Conservation (phyloP, 2,329 filamentous ascomycete genomes). For the Neonectria hederae region DNA sequence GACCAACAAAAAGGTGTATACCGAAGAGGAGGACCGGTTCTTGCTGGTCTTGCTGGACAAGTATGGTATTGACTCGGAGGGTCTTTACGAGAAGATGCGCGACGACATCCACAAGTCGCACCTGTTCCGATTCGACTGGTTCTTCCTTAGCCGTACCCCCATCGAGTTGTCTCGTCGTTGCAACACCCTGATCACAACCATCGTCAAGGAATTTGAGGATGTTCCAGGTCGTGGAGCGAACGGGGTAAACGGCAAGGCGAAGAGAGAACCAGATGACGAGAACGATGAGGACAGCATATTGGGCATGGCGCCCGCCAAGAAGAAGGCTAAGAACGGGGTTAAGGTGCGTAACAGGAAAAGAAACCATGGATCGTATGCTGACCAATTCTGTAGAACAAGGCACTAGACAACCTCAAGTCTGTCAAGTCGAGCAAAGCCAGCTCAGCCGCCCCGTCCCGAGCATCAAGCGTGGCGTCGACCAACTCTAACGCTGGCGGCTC, state of each 20-base stretch:
- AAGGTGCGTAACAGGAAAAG: slow-evolving; percentile 67
- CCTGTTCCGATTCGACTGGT: slow-evolving; percentile 98
- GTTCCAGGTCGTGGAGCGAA: slow-evolving; percentile 63
- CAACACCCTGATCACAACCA: slow-evolving; percentile 91
- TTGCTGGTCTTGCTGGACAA: slow-evolving; percentile 92
- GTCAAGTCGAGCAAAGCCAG: slow-evolving; percentile 84
- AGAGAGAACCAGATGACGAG: slow-evolving; percentile 81
- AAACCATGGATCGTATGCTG: slow-evolving; percentile 17
- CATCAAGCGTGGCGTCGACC: slow-evolving; percentile 86
- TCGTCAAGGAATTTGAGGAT: slow-evolving; percentile 93
- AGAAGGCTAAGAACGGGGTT: slow-evolving; percentile 89
- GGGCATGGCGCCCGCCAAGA: slow-evolving; percentile 86
- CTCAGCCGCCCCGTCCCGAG: slow-evolving; percentile 81
- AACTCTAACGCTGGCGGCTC: slow-evolving; percentile 63
- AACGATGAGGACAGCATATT: slow-evolving; percentile 85
- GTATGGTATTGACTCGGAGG: slow-evolving; percentile 90
- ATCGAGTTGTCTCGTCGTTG: slow-evolving; percentile 92
- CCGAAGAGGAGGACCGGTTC: slow-evolving; percentile 97
- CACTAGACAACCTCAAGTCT: slow-evolving; percentile 86
- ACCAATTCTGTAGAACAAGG: slow-evolving; percentile 77
- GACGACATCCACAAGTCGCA: slow-evolving; percentile 96
- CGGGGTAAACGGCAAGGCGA: slow-evolving; percentile 72
- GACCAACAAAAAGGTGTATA: slow-evolving; percentile 99
- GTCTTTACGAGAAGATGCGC: slow-evolving; percentile 92
- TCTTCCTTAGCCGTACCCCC: slow-evolving; percentile 94